Percentiles rank a stretch among this genome's conserved stretches.
Conservation (phyloP, 345 rosid species). For the Citrus medica region DNA sequence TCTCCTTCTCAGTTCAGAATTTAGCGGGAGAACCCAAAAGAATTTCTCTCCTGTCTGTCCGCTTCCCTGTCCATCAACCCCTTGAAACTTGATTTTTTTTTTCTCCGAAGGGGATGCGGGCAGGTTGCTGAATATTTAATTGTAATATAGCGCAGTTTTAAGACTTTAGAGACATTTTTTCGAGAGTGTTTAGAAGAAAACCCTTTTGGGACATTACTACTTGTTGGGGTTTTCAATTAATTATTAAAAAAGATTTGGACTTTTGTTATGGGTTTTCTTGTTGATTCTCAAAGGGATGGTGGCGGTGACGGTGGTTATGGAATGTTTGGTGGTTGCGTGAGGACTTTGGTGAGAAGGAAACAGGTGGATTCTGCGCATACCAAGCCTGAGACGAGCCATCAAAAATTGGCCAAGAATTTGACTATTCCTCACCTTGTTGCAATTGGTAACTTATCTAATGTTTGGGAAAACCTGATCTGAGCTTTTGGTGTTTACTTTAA, state of each 20-base stretch:
- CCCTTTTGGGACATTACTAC: neutral
- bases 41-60: neutral
- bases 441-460: constrained; percentile 44
- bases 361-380: constrained; percentile 67
- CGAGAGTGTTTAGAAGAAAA: neutral
- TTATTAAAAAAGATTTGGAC: neutral
- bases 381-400: constrained; percentile 27
- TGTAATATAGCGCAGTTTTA: neutral
- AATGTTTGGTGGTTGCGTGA: constrained; percentile 41
- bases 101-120: neutral
- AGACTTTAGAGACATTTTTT: neutral
- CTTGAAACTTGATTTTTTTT: no score
- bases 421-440: constrained; percentile 74
- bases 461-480: neutral
- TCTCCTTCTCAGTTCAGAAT: neutral
- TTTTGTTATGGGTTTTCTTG: constrained; percentile 46
- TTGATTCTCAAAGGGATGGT: constrained; percentile 42
- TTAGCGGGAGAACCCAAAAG: neutral
- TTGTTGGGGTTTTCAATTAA: neutral
- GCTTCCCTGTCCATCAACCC: no score
- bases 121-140: neutral
- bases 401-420: constrained; percentile 64
- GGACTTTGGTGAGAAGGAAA: constrained; percentile 68
- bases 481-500: neutral
- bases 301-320: constrained; percentile 25